Conservation (phyloP, 768 basidiomycete genomes). For the Boletus rufocinnamomeus region DNA sequence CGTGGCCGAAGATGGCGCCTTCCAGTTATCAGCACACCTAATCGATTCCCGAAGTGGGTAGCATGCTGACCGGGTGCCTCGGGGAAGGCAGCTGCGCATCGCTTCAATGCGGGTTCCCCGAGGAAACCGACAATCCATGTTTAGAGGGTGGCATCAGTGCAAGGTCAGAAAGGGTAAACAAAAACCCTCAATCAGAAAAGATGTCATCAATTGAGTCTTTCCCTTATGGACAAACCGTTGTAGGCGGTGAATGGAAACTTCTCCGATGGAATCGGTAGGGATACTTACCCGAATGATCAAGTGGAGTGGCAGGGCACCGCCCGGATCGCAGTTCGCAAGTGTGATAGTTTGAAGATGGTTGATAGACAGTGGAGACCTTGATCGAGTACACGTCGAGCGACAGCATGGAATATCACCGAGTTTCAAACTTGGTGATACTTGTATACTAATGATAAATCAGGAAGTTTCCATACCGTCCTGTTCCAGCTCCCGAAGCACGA, state of each 20-base stretch:
- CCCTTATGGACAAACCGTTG: neutral
- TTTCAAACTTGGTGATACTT: neutral
- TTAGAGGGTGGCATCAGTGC: neutral
- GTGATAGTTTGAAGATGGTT: neutral
- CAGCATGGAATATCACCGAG: neutral
- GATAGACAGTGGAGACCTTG: neutral
- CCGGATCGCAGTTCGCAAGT: neutral
- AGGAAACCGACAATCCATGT: neutral
- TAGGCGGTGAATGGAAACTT: neutral
- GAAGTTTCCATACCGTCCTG: constrained; percentile 43
- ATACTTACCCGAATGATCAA: neutral
- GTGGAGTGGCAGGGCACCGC: neutral
- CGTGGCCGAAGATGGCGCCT: neutral
- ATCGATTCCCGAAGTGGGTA: neutral
- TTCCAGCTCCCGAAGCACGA: constrained; percentile 46
- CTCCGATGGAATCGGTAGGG: neutral
- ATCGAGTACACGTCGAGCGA: neutral
- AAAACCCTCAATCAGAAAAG: neutral
- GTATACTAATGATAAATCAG: constrained; percentile 10
- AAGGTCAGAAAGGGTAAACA: neutral
- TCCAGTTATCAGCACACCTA: neutral
- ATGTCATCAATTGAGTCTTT: neutral
- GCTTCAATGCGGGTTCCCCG: neutral
- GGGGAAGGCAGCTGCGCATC: neutral
- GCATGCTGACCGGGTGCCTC: constrained; percentile 9